Base-by-base conservation (phyloP, 495 filamentous ascomycete species). In the Clavariopsis aquatica region DNA sequence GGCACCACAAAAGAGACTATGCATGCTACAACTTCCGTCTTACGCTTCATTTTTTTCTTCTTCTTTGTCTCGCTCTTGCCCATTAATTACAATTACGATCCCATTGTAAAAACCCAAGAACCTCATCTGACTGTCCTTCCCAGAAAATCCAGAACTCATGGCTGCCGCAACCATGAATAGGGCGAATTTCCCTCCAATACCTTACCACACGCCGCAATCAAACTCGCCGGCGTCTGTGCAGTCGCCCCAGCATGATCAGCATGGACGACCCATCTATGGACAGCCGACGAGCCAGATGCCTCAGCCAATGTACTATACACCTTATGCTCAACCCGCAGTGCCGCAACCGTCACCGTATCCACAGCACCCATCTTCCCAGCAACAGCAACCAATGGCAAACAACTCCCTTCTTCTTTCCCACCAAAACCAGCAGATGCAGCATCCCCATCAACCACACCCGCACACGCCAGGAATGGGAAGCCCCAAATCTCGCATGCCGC, bases 161-260 rank as follows among this genome's bases (percentile, higher is more conserved):
- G 93, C 94, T 63, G 85, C 93, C 55, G 86, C 93, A 66, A 88
- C 90, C 72, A 93, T 96, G 86, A 89, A 88, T 73, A 84, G 86
- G 73, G 83, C 86, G 26, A 54, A 43, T 58, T 97, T 93, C 66
- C 93, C 93, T 24, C 91, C 93, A 27, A 96, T 96, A 64, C 54
- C 55, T 10, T 96, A 98, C 72, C 91, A 96, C 72, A 96, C 93
- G 2, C 92, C 93, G 17, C 92, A 96, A 78, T 96, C 92, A 26
- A 95, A 92, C 76, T 96, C 94, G 23, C 94, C 94, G 36, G 90
- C 91, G n/a, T 96, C 94, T 60, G 92, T 97, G 64, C 89, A 93
- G 57, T 97, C 94, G 19, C 88, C 90, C 5, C 91, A 93, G 51
- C 91, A 96, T 70, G 94, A 98, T 68, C 93, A 91, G 65, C 90